Evolutionary conservation across 495 filamentous ascomycete genomes (phyloP), one percentile per base, ranked within the genome.

Genomic region (Penicillium odoratum): DNA sequence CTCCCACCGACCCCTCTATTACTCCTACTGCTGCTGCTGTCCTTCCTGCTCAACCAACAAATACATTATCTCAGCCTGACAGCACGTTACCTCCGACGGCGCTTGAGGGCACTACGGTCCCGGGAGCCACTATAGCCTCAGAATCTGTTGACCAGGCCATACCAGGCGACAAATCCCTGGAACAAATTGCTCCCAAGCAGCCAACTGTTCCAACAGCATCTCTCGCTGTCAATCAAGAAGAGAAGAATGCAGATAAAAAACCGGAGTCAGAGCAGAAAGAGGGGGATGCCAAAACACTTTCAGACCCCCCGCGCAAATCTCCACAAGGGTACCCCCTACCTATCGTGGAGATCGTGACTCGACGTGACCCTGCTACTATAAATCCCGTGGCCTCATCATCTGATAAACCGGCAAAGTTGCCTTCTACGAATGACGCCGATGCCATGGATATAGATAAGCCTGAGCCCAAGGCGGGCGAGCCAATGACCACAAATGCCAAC

Each of bases 401-500:
- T 26, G 51, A 53, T n/a, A n/a, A 43, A n/a, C 18, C 51, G 7
- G 18, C 25, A 48, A 48, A 31, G 25, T 15, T 31, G 28, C 28
- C 46, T 3, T 3, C 28, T 29, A 31, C 51, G 25, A n/a, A 43
- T n/a, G 15, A 40, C 11, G 49, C 31, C 18, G 38, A 62, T 45
- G 38, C 42, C 16, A 62, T 62, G 60, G 55, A 62, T n/a, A 54
- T 55, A 10, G 53, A 62, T 58, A 38, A 21, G 28, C 36, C 53
- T 11, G 47, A 26, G 9, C 13, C 44, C 18, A 48, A 51, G 5
- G 11, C 50, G 4, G 28, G n/a, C 7, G 44, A 53, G 10, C 40
- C 15, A 15, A 44, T 31, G 8, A 44, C 43, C 13, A 53, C 16
- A 5, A 25, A 49, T 10, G 7, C 42, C 48, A 26, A 42, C 38